Base-by-base conservation (phyloP, 768 basidiomycete species). In the Mycena rebaudengoi region DNA sequence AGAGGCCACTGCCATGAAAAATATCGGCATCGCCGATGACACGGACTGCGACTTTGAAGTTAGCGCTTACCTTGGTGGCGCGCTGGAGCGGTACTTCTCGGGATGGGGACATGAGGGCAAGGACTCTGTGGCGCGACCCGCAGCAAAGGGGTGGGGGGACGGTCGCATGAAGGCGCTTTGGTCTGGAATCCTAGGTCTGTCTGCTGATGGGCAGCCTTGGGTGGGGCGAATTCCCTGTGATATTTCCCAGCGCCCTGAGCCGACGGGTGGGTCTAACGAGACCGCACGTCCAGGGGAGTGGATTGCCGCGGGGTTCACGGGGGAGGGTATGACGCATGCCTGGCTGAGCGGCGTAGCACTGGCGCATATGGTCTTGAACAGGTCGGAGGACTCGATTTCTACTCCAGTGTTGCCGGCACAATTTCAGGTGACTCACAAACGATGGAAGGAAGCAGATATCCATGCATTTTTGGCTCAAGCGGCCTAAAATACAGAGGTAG, bases 321-420 rank as follows among this genome's bases (percentile, higher is more conserved):
- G 91, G 0, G 91, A 92, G 66, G 91, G 91, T 2, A 91, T 91
- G 90, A 85, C 85, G 4, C 85, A 90, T 65, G 89, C 87, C 0
- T 91, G 89, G 88, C 71, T 88, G 72, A 82, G 86, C 58, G 84
- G 86, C 5, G 80, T 82, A 57, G 87, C 86, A 8, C 72, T 90
- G 20, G 89, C 87, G 12, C 67, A 77, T 53, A 89, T 90, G 89
- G 76, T 92, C 5, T 73, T 88, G 5, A 83, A 78, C 3, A 50
- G 44, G 13, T 2, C 74, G 14, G 81, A 83, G 23, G 43, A 7
- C 2, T 3, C 18, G 7, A 7, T 18, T 21, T 30, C 7, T 29
- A 37, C 7, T 18, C 8, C 43, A 7, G 26, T 23, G 13, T 48
- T 66, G 16, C 65, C 65, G n/a, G 26, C 28, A 10, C 65, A 51